Percentiles rank a stretch among this genome's conserved stretches.
phyloP scores from a whole-genome alignment of 2,329 filamentous ascomycete species.

The Ascochyta fabae region DNA sequence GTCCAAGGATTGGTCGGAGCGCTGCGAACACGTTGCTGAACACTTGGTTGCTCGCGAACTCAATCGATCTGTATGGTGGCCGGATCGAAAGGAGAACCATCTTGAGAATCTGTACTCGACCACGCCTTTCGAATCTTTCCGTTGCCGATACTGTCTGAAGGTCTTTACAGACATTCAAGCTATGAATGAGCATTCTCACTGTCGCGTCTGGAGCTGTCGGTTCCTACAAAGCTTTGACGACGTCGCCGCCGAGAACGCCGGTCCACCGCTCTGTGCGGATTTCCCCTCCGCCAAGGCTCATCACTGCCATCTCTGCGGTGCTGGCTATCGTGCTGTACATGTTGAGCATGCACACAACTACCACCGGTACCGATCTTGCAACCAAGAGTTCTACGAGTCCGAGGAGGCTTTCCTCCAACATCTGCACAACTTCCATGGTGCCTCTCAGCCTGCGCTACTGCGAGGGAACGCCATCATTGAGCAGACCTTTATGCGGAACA shows the following conservation, averaged over 20 bases:
- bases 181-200: constrained; percentile 44
- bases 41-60: constrained; percentile 40
- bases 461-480: constrained; percentile 39
- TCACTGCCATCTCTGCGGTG: constrained; percentile 46
- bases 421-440: constrained; percentile 42
- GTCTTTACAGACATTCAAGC: constrained; percentile 39
- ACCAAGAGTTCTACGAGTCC: constrained; percentile 43
- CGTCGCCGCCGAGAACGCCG: constrained; percentile 41
- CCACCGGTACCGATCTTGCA: constrained; percentile 43
- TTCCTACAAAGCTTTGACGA: constrained; percentile 45
- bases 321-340: constrained; percentile 41
- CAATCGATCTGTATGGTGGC: constrained; percentile 43
- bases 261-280: constrained; percentile 41
- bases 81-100: constrained; percentile 41
- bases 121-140: constrained; percentile 39
- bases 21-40: constrained; percentile 43
- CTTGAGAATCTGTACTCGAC: constrained; percentile 41
- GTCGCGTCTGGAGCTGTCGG: constrained; percentile 46
- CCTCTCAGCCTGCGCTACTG: constrained; percentile 35
- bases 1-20: constrained; percentile 40
- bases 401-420: constrained; percentile 45
- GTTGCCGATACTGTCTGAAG: constrained; percentile 45
- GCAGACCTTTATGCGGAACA: constrained; percentile 45
- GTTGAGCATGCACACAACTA: constrained; percentile 44
- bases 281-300: constrained; percentile 45